Percentiles rank a stretch among this genome's conserved stretches.
phyloP scores from a whole-genome alignment of 306 rosid genomes.

The Vicia faba region DNA sequence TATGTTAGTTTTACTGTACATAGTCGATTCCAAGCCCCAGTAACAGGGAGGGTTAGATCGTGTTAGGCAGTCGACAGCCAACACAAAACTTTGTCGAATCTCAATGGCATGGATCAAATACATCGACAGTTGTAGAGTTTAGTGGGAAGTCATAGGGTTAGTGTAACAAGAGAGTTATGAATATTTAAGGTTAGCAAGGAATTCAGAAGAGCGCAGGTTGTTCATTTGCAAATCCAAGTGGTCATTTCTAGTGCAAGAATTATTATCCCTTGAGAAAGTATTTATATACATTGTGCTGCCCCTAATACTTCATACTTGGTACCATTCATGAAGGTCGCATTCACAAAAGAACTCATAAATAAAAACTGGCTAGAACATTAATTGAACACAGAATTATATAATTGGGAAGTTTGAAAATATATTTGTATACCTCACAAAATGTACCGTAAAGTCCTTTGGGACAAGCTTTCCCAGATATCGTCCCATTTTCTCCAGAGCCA shows the following conservation, averaged over 20 bases:
- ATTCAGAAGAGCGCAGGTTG: background rate
- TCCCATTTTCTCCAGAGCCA: constrained; percentile 76
- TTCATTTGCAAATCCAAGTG: background rate
- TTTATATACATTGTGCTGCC: constrained; percentile 10
- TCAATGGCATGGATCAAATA: no score
- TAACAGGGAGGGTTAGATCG: no score
- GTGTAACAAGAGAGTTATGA: constrained; percentile 2
- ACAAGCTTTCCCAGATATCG: constrained; percentile 80
- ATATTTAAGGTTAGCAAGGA: background rate
- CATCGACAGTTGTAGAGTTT: background rate
- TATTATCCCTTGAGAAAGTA: constrained; percentile 12
- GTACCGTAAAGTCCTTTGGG: constrained; percentile 91
- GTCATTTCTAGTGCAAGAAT: background rate
- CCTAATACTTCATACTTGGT: background rate
- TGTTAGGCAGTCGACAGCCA: no score
- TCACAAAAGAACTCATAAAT: constrained; percentile 3
- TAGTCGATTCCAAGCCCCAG: no score
- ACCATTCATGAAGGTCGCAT: background rate
- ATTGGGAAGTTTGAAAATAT: background rate
- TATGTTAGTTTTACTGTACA: no score
- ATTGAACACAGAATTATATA: constrained; percentile 3
- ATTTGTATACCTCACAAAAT: constrained; percentile 73
- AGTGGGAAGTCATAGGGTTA: background rate
- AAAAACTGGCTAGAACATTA: constrained; percentile 7
- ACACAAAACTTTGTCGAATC: no score